phyloP scores from a whole-genome alignment of 768 basidiomycete species.

The Suillus lakei region DNA sequence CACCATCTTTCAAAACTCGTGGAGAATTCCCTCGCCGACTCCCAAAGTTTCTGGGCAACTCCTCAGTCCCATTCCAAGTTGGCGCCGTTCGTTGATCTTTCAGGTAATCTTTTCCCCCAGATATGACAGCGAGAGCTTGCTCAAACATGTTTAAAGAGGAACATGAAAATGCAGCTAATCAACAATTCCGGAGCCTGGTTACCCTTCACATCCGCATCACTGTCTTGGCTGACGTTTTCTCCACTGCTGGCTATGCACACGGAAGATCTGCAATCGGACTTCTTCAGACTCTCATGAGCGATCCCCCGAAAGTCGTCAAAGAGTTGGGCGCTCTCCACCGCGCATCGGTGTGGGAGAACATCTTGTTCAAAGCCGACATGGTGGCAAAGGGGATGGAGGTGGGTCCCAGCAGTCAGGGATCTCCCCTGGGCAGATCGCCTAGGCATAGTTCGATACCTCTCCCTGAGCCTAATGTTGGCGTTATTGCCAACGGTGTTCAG shows the following conservation, averaged over 20 bases:
- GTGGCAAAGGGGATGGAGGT: slow-evolving; percentile 58
- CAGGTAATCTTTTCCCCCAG: slow-evolving; percentile 36
- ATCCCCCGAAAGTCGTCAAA: slow-evolving; percentile 63
- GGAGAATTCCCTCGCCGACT: slow-evolving; percentile 68
- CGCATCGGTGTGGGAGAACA: slow-evolving; percentile 86
- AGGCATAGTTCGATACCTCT: slow-evolving; percentile 47
- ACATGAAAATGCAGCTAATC: slow-evolving; percentile 56
- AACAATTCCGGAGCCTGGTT: slow-evolving; percentile 72
- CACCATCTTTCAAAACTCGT: slow-evolving; percentile 72
- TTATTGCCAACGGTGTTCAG: slow-evolving; percentile 35
- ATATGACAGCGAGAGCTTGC: slow-evolving; percentile 6
- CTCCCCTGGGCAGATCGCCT: slow-evolving; percentile 55
- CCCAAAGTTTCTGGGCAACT: slow-evolving; percentile 71
- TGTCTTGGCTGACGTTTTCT: slow-evolving; percentile 86
- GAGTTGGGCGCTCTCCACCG: slow-evolving; percentile 84
- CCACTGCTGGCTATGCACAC: slow-evolving; percentile 81
- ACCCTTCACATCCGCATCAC: slow-evolving; percentile 80
- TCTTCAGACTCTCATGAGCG: slow-evolving; percentile 74
- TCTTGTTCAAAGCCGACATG: slow-evolving; percentile 68
- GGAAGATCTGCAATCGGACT: slow-evolving; percentile 76
- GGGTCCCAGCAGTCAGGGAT: slow-evolving; percentile 44
- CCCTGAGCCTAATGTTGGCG: slow-evolving; percentile 40
- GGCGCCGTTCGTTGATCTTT: slow-evolving; percentile 62
- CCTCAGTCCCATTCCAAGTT: slow-evolving; percentile 62
- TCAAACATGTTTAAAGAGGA: slow-evolving; percentile 40